These are phyloP conservation scores for Exophiala bonariae DNA, from an alignment of 2,329 filamentous ascomycete species.

Conservation along the genomic window DNA sequence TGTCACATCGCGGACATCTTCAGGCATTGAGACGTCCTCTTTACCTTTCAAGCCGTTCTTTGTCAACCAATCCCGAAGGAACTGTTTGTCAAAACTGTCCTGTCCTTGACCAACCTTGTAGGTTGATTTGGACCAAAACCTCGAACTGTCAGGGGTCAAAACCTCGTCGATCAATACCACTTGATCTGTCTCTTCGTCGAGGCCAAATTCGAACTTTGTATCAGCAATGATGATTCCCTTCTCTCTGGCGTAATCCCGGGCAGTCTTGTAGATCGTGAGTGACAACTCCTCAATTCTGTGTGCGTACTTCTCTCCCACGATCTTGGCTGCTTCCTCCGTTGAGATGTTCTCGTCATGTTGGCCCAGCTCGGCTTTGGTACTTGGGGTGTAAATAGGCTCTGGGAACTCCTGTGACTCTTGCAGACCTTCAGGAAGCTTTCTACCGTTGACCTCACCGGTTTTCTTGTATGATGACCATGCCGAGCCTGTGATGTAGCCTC, in stretches of 20 bases:
- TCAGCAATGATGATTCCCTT: slow-evolving; percentile 76
- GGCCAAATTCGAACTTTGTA: slow-evolving; percentile 75
- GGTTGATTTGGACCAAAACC: slow-evolving; percentile 78
- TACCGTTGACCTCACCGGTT: slow-evolving; percentile 76
- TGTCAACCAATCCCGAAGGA: slow-evolving; percentile 78
- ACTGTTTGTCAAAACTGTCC: slow-evolving; percentile 87
- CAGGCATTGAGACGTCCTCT: slow-evolving; percentile 69
- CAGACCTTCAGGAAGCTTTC: slow-evolving; percentile 67
- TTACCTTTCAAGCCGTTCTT: slow-evolving; percentile 72
- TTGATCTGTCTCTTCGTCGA: slow-evolving; percentile 64
- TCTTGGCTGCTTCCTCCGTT: slow-evolving; percentile 60
- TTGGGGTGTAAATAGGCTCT: slow-evolving; percentile 75
- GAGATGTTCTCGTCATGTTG: slow-evolving; percentile 84
- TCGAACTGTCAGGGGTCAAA: slow-evolving; percentile 76
- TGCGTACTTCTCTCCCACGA: slow-evolving; percentile 67
- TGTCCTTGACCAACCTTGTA: slow-evolving; percentile 75
- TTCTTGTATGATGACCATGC: slow-evolving; percentile 78
- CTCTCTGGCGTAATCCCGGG: slow-evolving; percentile 62
- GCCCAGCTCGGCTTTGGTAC: slow-evolving; percentile 79
- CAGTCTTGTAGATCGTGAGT: slow-evolving; percentile 63
- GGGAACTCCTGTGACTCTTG: slow-evolving; percentile 68
- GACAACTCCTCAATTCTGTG: slow-evolving; percentile 65
- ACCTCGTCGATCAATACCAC: slow-evolving; percentile 82
- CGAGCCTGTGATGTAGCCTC: slow-evolving; percentile 84
- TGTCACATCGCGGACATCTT: slow-evolving; percentile 69